Base-by-base conservation (phyloP, 2,329 filamentous ascomycete species). In the Fusarium beomiforme region DNA sequence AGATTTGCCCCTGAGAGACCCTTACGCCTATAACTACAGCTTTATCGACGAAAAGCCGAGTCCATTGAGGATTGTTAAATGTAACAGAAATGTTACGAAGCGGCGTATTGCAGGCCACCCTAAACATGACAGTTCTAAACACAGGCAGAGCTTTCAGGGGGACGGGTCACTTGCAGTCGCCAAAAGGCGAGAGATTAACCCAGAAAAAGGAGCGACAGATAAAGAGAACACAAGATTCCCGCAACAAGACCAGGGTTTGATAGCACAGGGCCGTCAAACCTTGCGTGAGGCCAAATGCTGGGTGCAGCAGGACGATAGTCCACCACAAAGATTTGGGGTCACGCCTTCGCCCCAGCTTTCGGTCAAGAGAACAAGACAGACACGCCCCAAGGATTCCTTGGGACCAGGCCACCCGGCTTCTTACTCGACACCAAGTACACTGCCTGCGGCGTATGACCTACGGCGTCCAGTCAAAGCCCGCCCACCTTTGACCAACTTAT, bases 11-110 rank as follows among this genome's bases (percentile, higher is more conserved):
- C 61, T 60, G 36, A 37, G 78, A 76, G 80, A 79, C 73, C 68
- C 81, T 77, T 69, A 75, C 74, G 64, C 78, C 67, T 59, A 76
- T 65, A 53, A 54, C 23, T 59, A 66, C 12, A 63, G 64, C 60
- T 75, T 42, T 73, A 26, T 34, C 16, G 51, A 51, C 24, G 79
- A 78, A 72, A 74, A 76, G 60, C 83, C 86, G 21, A 81, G 81
- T 34, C 87, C 88, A 14, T 76, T 89, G 36, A 83, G 85, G 42
- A 86, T 89, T 73, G 76, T 84, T 73, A 89, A 87, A 75, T 79
- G 79, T 36, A 46, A 50, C 12, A 58, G 16, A 26, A 63, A 51
- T 10, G 36, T 31, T n/a, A 55, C 33, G 10, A 43, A 63, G 57
- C 31, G n/a, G 70, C 69, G 74, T 70, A 33, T 53, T 36, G 65